Evolutionary conservation across 2,329 filamentous ascomycete species (phyloP).

Genomic region (Sarocladium kiliense): DNA sequence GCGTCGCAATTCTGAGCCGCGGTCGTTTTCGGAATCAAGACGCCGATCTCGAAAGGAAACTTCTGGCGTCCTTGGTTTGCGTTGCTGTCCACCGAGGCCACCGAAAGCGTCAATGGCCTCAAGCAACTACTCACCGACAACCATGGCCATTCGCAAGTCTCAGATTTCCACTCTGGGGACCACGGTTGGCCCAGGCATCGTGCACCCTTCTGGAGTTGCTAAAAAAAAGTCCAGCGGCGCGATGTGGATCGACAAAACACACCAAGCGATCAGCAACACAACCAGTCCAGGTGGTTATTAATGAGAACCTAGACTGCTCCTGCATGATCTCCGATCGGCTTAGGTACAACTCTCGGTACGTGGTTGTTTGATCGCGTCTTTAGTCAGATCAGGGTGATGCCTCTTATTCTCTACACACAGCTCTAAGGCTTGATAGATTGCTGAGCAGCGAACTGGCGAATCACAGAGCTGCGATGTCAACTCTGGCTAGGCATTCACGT

Average conservation of each 20-base stretch:
- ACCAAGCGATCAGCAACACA: background rate
- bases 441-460: too few relatives aligned
- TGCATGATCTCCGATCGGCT: conserved; percentile 1
- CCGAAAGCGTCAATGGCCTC: background rate
- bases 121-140: background rate
- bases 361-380: too few relatives aligned
- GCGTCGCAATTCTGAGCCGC: background rate
- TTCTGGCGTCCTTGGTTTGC: background rate
- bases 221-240: background rate
- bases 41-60: background rate
- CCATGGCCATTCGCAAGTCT: background rate
- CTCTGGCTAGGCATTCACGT: too few relatives aligned
- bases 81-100: background rate
- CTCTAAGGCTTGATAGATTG: too few relatives aligned
- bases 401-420: too few relatives aligned
- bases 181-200: background rate
- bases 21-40: background rate
- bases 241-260: conserved; percentile 1
- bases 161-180: background rate
- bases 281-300: background rate
- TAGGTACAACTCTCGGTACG: background rate
- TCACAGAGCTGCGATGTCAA: too few relatives aligned
- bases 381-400: too few relatives aligned
- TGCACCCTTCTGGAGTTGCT: background rate
- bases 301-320: background rate